Evolutionary conservation across 257 asterid genomes (phyloP).

Genomic region (Przewalskia tangutica): DNA sequence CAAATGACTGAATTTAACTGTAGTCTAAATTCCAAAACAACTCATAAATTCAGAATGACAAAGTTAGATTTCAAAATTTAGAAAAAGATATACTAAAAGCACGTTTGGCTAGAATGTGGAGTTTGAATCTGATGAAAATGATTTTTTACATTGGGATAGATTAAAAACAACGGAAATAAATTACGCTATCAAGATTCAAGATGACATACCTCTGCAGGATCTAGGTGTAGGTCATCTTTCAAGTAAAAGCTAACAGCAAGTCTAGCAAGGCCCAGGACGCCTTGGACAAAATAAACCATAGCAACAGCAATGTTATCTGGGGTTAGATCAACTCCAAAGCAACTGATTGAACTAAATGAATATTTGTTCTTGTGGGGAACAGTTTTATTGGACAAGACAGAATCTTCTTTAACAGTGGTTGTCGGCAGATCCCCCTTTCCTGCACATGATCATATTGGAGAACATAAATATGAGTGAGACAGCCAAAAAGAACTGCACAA

Average conservation of each 20-base stretch:
- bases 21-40: background rate
- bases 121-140: background rate
- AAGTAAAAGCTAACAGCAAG: slow-evolving; percentile 92
- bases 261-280: slow-evolving; percentile 87
- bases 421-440: slow-evolving; percentile 45
- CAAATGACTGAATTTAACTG: background rate
- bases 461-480: background rate
- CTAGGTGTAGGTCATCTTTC: slow-evolving; percentile 95
- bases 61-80: background rate
- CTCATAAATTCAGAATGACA: background rate
- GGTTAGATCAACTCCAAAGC: slow-evolving; percentile 80
- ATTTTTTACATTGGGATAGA: background rate
- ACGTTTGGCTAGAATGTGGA: background rate
- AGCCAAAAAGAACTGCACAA: background rate
- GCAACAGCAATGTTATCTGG: slow-evolving; percentile 96
- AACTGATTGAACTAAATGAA: slow-evolving; percentile 39
- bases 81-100: background rate
- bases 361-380: slow-evolving; percentile 42
- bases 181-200: background rate
- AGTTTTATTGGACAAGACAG: slow-evolving; percentile 34
- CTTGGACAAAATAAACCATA: slow-evolving; percentile 98
- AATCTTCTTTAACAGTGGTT: slow-evolving; percentile 38
- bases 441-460: slow-evolving; percentile 21
- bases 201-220: slow-evolving; percentile 90
- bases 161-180: background rate